phyloP scores from a whole-genome alignment of 306 rosid species.

The Prinsepia uniflora region DNA sequence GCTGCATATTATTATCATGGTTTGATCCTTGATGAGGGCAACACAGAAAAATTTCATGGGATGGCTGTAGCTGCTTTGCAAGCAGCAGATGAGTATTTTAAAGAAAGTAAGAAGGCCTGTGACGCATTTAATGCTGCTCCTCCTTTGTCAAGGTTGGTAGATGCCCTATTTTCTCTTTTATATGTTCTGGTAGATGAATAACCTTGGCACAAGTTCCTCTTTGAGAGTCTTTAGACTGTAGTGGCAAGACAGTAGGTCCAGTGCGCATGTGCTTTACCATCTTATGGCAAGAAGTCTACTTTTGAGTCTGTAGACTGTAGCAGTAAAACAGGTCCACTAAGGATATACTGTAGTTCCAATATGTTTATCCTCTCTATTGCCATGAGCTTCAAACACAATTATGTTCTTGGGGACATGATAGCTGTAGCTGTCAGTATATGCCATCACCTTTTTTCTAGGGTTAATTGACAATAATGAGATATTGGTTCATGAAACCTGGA shows the following conservation, averaged over 20 bases:
- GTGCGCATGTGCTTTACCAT: background rate
- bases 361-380: background rate
- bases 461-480: no score
- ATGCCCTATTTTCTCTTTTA: background rate
- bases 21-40: conserved; percentile 94
- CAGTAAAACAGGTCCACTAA: background rate
- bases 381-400: background rate
- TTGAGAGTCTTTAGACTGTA: background rate
- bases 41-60: conserved; percentile 92
- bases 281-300: background rate
- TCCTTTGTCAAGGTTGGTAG: conserved; percentile 76
- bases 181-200: background rate
- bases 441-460: no score
- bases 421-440: no score
- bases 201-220: background rate
- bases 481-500: no score
- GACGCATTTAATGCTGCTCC: conserved; percentile 63
- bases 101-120: conserved; percentile 85
- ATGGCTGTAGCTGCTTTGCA: conserved; percentile 99
- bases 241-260: background rate
- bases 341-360: background rate
- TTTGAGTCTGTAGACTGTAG: background rate
- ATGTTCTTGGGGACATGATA: background rate
- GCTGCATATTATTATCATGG: conserved; percentile 99
- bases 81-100: conserved; percentile 92